Percentiles rank a stretch among this genome's conserved stretches.
These are phyloP conservation scores for Ulmus americana DNA, from an alignment of 331 rosid genomes.

Conservation along the genomic window DNA sequence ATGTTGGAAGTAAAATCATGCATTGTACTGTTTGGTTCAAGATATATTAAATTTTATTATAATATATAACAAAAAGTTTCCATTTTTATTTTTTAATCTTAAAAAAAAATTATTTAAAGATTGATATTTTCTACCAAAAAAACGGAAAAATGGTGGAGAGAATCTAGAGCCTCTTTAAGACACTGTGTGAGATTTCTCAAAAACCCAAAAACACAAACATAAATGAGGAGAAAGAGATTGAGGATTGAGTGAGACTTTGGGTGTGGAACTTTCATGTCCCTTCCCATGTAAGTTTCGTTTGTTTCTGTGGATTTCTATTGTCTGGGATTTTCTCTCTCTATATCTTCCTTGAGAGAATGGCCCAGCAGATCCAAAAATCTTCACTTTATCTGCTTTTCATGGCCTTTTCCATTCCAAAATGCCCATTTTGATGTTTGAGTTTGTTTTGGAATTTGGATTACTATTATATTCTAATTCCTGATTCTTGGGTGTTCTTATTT, in stretches of 20 bases:
- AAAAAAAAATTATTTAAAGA: neutral
- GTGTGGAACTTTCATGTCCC: conserved; percentile 31
- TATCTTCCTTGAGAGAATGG: conserved; percentile 54
- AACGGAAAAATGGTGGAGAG: conserved; percentile 33
- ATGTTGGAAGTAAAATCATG: conserved; percentile 15
- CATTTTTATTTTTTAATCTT: neutral
- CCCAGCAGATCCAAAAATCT: conserved; percentile 57
- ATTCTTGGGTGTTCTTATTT: conserved; percentile 20
- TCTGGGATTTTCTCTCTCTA: conserved; percentile 23
- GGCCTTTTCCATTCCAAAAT: conserved; percentile 11
- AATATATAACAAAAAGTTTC: neutral
- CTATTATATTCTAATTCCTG: conserved; percentile 22
- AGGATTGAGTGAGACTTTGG: conserved; percentile 18
- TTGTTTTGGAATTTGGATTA: conserved; percentile 14
- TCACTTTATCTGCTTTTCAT: conserved; percentile 33
- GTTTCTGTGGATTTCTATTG: conserved; percentile 36
- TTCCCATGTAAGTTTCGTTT: conserved; percentile 52
- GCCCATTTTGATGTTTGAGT: conserved; percentile 26
- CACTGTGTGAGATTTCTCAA: conserved; percentile 18
- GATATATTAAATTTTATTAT: conserved; percentile 3
- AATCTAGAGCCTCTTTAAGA: conserved; percentile 37
- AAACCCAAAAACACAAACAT: conserved; percentile 21
- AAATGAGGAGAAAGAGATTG: conserved; percentile 17
- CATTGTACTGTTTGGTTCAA: conserved; percentile 5
- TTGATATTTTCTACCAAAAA: neutral